phyloP scores from a whole-genome alignment of 1,284 basidiomycete species.

The Coniophora puteana region DNA sequence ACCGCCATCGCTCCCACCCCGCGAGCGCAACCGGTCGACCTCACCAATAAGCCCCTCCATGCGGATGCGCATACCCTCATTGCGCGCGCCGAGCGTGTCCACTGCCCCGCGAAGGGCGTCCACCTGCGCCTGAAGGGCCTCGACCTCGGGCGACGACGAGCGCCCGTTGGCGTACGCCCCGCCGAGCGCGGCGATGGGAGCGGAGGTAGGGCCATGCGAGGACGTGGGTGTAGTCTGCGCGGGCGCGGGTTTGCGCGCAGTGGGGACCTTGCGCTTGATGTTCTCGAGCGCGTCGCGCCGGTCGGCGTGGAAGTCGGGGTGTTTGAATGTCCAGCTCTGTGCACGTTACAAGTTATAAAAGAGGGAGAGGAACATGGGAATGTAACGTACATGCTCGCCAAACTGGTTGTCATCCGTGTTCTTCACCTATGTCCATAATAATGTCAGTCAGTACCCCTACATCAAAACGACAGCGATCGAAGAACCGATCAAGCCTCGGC shows the following conservation, averaged over 20 bases:
- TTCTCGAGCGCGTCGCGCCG: conserved; percentile 84
- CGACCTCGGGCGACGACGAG: conserved; percentile 25
- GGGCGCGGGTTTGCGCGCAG: conserved; percentile 50
- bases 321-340: conserved; percentile 95
- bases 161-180: conserved; percentile 25
- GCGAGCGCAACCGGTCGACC: conserved; percentile 18
- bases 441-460: too few species aligned
- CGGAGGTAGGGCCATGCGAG: conserved; percentile 21
- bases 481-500: too few species aligned
- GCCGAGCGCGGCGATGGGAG: conserved; percentile 37
- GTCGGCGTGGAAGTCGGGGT: conserved; percentile 91
- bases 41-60: conserved; percentile 21
- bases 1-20: too few species aligned
- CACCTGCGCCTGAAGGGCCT: conserved; percentile 25
- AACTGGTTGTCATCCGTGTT: conserved; percentile 77
- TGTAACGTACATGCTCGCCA: conserved; percentile 69
- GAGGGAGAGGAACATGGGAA: conserved; percentile 1
- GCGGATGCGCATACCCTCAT: conserved; percentile 20
- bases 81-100: conserved; percentile 22
- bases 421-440: conserved; percentile 46
- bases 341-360: conserved; percentile 10
- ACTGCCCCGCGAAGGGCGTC: conserved; percentile 25
- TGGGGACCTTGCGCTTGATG: conserved; percentile 91
- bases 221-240: conserved; percentile 20
- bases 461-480: too few species aligned